Evolutionary conservation across 106 monocot species (phyloP).

Genomic region (Iris macrosiphon): DNA sequence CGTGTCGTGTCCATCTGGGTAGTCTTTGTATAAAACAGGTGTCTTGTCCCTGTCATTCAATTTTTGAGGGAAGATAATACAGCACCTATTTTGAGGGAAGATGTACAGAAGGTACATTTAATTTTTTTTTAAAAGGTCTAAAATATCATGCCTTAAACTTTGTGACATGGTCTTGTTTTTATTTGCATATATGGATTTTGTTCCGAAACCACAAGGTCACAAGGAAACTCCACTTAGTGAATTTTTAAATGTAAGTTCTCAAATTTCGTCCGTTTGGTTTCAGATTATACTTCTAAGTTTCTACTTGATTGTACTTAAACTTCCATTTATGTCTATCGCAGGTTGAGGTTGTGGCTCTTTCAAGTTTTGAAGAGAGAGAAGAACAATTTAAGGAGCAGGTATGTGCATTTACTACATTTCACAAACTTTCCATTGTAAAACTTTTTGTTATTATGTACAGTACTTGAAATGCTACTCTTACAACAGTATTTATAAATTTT

Average conservation of each 20-base stretch:
- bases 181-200: slow-evolving; percentile 86
- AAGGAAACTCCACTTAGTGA: slow-evolving; percentile 90
- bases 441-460: too few relatives aligned
- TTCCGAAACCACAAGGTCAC: slow-evolving; percentile 78
- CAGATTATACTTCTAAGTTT: neutral
- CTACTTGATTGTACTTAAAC: neutral
- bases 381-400: slow-evolving; percentile 96
- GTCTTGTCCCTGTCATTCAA: too few relatives aligned
- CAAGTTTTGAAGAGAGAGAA: slow-evolving; percentile 95
- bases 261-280: neutral
- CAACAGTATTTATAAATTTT: too few relatives aligned
- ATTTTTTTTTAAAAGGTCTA: neutral
- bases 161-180: slow-evolving; percentile 9
- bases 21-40: too few relatives aligned
- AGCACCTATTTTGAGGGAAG: slow-evolving; percentile 89
- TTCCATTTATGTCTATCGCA: slow-evolving; percentile 7
- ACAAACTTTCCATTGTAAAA: too few relatives aligned
- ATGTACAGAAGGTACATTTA: slow-evolving; percentile 82
- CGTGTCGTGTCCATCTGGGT: too few relatives aligned
- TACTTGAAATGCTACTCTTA: too few relatives aligned
- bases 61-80: too few relatives aligned
- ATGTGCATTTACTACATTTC: too few relatives aligned
- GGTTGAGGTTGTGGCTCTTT: slow-evolving; percentile 88
- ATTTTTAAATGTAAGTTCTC: slow-evolving; percentile 82
- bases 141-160: neutral